Evolutionary conservation across 2,329 filamentous ascomycete species (phyloP).

Genomic region (Fusarium chaquense): DNA sequence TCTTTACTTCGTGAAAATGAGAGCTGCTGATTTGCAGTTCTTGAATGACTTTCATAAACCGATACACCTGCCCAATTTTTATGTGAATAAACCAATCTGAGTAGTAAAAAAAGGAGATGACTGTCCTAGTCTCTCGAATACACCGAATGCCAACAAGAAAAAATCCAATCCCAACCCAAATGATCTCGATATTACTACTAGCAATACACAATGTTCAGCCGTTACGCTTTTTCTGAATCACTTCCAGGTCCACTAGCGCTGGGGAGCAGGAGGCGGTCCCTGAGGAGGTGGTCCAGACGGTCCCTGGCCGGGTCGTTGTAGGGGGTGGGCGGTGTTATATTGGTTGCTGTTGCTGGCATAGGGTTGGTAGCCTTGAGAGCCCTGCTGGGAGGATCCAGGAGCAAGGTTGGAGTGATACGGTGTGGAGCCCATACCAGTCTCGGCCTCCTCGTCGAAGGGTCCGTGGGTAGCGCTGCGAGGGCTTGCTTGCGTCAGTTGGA

Average conservation of each 20-base stretch:
- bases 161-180: conserved; percentile 22
- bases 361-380: conserved; percentile 43
- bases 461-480: conserved; percentile 51
- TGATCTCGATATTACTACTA: conserved; percentile 21
- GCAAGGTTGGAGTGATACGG: conserved; percentile 51
- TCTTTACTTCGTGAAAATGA: conserved; percentile 48
- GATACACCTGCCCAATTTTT: conserved; percentile 35
- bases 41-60: conserved; percentile 31
- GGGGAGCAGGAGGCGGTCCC: conserved; percentile 45
- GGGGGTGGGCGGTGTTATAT: conserved; percentile 40
- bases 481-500: conserved; percentile 47
- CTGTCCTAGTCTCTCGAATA: conserved; percentile 31
- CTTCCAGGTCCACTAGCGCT: conserved; percentile 43
- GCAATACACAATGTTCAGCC: conserved; percentile 28
- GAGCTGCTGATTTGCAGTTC: conserved; percentile 31
- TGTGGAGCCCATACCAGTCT: conserved; percentile 51
- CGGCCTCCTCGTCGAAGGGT: conserved; percentile 60
- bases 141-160: conserved; percentile 32
- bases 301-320: conserved; percentile 38
- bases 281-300: conserved; percentile 43
- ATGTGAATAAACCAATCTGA: conserved; percentile 37
- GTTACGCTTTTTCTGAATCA: conserved; percentile 33
- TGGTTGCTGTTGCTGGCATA: conserved; percentile 37
- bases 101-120: conserved; percentile 29
- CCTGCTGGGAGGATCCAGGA: conserved; percentile 30